A percentile compares a stretch with the other conserved stretches of the same genome.
These are phyloP conservation scores for Rubroshorea leprosula DNA, from an alignment of 345 rosid genomes.

Conservation along the genomic window DNA sequence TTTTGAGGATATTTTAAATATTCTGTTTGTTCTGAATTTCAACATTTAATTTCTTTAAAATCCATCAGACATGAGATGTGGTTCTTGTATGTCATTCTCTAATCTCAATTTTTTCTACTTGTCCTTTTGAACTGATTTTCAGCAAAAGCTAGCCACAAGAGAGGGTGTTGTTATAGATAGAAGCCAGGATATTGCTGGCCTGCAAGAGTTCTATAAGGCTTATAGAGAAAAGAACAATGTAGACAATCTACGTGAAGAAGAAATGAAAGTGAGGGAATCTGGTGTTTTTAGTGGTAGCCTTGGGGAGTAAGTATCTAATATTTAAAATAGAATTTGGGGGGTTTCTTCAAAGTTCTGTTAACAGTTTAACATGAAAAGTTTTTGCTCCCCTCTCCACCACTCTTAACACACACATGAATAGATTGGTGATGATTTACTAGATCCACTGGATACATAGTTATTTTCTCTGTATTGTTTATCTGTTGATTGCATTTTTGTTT, in stretches of 20 bases:
- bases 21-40: not conserved
- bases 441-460: not conserved
- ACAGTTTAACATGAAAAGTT: not conserved
- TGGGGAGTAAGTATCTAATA: constrained; percentile 62
- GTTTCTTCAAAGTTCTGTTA: constrained; percentile 6
- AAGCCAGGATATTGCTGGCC: constrained; percentile 73
- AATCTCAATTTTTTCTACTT: constrained; percentile 9
- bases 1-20: not conserved
- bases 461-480: constrained; percentile 7
- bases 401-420: too few species aligned
- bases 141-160: constrained; percentile 97
- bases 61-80: not conserved
- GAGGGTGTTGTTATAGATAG: constrained; percentile 84
- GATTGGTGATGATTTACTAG: too few species aligned
- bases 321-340: constrained; percentile 2
- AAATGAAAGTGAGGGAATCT: constrained; percentile 72
- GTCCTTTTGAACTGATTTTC: constrained; percentile 18
- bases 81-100: not conserved
- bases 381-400: too few species aligned
- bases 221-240: constrained; percentile 78
- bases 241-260: constrained; percentile 74
- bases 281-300: constrained; percentile 55
- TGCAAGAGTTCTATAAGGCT: constrained; percentile 77
- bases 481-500: constrained; percentile 4
- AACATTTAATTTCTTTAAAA: not conserved